Evolutionary conservation across 352 stramenopile genomes (phyloP).

Genomic region (Phytophthora colocasiae): DNA sequence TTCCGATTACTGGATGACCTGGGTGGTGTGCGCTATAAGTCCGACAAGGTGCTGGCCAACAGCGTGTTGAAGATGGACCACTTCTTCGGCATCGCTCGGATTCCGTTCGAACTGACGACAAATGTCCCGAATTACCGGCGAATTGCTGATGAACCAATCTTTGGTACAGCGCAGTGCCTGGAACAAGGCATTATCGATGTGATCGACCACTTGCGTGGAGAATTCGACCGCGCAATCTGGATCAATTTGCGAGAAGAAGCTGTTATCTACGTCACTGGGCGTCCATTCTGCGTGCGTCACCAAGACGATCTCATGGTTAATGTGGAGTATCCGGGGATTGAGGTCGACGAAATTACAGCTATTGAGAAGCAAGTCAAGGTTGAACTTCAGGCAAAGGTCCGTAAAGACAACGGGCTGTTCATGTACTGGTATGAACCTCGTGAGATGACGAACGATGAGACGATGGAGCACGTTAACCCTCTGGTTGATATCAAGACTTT

Average conservation of each 20-base stretch:
- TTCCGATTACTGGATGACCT: conserved; percentile 83
- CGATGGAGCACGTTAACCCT: conserved; percentile 81
- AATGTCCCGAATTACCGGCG: conserved; percentile 90
- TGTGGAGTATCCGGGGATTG: conserved; percentile 89
- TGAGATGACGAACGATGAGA: conserved; percentile 84
- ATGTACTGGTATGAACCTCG: conserved; percentile 88
- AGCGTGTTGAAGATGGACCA: conserved; percentile 92
- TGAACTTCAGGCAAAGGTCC: conserved; percentile 83
- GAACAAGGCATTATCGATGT: conserved; percentile 80
- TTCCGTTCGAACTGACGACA: conserved; percentile 67
- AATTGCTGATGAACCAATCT: conserved; percentile 83
- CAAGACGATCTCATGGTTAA: conserved; percentile 86
- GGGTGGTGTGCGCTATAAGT: conserved; percentile 83
- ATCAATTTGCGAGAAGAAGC: conserved; percentile 93
- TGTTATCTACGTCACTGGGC: conserved; percentile 90
- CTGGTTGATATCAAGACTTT: conserved; percentile 81
- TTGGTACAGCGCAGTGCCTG: conserved; percentile 82
- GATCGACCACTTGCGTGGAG: conserved; percentile 53
- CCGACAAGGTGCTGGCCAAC: conserved; percentile 80
- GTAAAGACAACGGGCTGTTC: conserved; percentile 76
- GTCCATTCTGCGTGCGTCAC: conserved; percentile 88
- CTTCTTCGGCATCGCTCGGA: conserved; percentile 81
- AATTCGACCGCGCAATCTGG: conserved; percentile 85
- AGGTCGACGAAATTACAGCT: conserved; percentile 87
- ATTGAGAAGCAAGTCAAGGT: conserved; percentile 89